Percentiles rank a stretch among this genome's conserved stretches.
Conservation (phyloP, 768 basidiomycete species). For the Boletus rubroflammeus region DNA sequence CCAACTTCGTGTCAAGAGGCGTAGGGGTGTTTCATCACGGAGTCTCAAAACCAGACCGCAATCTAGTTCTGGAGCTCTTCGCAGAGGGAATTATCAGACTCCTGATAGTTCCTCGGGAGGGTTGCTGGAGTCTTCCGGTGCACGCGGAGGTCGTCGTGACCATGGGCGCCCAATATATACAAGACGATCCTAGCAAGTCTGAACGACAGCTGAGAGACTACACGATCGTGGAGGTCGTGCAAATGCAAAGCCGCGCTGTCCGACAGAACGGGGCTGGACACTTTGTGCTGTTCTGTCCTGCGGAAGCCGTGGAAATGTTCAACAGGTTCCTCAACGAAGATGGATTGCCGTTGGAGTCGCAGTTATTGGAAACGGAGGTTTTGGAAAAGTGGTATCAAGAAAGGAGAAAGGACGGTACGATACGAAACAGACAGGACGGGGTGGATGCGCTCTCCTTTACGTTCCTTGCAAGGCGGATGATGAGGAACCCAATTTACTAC, state of each 20-base stretch:
- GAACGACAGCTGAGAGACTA: constrained; percentile 81
- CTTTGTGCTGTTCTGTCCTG: constrained; percentile 87
- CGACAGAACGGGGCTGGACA: constrained; percentile 55
- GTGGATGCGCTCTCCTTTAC: constrained; percentile 80
- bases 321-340: constrained; percentile 75
- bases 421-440: constrained; percentile 58
- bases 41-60: constrained; percentile 61
- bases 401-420: constrained; percentile 36
- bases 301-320: constrained; percentile 79
- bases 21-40: constrained; percentile 86
- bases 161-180: constrained; percentile 88
- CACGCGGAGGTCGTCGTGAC: constrained; percentile 78
- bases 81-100: constrained; percentile 76
- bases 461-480: constrained; percentile 67
- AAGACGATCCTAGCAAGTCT: constrained; percentile 41
- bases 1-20: constrained; percentile 77
- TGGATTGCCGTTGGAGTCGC: constrained; percentile 88
- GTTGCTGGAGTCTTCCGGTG: constrained; percentile 88
- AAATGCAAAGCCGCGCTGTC: constrained; percentile 89
- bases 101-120: constrained; percentile 76
- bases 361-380: constrained; percentile 49
- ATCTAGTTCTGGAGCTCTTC: constrained; percentile 75
- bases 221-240: constrained; percentile 71
- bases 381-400: constrained; percentile 47
- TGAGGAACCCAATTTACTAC: constrained; percentile 84